Conservation (phyloP, 257 asterid genomes). For the Solanum virginianum region DNA sequence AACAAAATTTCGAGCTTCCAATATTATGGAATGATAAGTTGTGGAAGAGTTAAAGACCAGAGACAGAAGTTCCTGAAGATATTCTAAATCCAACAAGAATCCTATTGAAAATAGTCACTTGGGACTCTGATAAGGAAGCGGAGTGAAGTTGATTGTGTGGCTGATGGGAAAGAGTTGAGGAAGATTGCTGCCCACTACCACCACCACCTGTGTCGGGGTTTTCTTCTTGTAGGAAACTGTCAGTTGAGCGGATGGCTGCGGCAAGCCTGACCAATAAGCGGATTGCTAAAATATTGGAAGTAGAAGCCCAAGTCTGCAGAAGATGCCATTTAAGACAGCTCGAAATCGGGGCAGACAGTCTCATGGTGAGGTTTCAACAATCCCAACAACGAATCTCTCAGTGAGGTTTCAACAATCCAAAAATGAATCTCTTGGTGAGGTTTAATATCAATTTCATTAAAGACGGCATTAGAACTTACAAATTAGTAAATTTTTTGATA, state of each 20-base stretch:
- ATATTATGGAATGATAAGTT: background rate
- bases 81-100: background rate
- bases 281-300: constrained; percentile 39
- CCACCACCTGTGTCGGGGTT: constrained; percentile 1
- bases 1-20: background rate
- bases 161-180: background rate
- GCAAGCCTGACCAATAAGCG: constrained; percentile 32
- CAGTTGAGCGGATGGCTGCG: background rate
- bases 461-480: background rate
- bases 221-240: background rate
- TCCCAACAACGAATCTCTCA: constrained; percentile 3
- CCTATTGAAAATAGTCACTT: background rate
- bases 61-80: background rate
- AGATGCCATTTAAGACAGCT: constrained; percentile 48
- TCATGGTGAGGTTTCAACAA: background rate
- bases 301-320: constrained; percentile 32
- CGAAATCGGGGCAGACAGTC: constrained; percentile 15
- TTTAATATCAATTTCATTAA: background rate
- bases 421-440: background rate
- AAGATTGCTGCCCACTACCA: background rate
- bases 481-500: background rate
- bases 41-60: background rate
- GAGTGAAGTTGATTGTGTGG: background rate
- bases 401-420: constrained; percentile 3
- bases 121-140: background rate